A percentile compares a stretch with the other conserved stretches of the same genome.
phyloP scores from a whole-genome alignment of 345 rosid species.

The Crucihimalaya himalaica region DNA sequence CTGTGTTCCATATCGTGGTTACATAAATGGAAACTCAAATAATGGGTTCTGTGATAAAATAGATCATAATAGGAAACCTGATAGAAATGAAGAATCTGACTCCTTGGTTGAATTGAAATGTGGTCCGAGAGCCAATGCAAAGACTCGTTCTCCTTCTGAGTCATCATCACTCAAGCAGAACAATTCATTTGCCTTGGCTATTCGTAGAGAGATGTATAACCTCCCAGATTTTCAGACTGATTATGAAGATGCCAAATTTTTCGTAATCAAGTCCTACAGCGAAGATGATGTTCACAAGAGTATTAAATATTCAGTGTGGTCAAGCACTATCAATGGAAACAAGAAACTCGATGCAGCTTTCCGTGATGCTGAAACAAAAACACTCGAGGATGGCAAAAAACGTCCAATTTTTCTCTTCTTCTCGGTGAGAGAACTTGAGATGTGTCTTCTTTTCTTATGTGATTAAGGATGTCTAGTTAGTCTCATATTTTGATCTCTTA shows the following conservation, averaged over 20 bases:
- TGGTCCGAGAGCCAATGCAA: conserved; percentile 64
- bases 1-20: conserved; percentile 34
- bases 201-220: conserved; percentile 54
- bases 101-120: conserved; percentile 54
- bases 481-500: conserved; percentile 9
- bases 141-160: conserved; percentile 43
- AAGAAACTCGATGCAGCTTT: conserved; percentile 73
- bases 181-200: conserved; percentile 36
- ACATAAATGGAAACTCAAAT: conserved; percentile 43
- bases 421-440: conserved; percentile 62
- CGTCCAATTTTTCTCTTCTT: conserved; percentile 75
- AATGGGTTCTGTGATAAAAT: conserved; percentile 53
- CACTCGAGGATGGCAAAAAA: conserved; percentile 46
- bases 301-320: conserved; percentile 75
- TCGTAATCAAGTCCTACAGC: conserved; percentile 73
- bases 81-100: conserved; percentile 47
- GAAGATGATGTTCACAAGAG: conserved; percentile 84
- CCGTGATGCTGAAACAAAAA: conserved; percentile 50
- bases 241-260: conserved; percentile 60
- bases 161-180: conserved; percentile 44
- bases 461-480: not conserved
- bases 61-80: conserved; percentile 44
- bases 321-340: conserved; percentile 73
- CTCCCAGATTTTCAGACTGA: conserved; percentile 55
- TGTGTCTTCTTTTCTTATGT: not conserved